Conservation (phyloP, 257 asterid species). For the Echium plantagineum region DNA sequence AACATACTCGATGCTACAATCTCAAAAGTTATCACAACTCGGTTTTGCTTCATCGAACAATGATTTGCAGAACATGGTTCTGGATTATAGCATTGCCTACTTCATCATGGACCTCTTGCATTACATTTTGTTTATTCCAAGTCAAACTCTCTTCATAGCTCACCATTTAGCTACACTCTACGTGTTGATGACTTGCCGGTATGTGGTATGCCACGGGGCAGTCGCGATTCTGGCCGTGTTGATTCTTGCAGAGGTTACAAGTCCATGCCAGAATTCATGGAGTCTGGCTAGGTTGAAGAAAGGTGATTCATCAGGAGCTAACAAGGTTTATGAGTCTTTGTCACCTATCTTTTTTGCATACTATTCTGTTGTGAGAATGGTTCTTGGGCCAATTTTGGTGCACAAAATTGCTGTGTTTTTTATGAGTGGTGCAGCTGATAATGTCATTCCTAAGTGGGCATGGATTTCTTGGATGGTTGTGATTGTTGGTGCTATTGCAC, state of each 20-base stretch:
- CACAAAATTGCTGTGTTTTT: slow-evolving; percentile 30
- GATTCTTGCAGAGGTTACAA: slow-evolving; percentile 59
- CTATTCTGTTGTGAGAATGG: slow-evolving; percentile 55
- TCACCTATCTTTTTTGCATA: slow-evolving; percentile 51
- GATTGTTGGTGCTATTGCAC: slow-evolving; percentile 37
- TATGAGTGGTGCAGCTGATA: slow-evolving; percentile 17
- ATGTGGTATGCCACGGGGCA: slow-evolving; percentile 43
- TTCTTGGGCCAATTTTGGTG: slow-evolving; percentile 48
- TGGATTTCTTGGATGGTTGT: slow-evolving; percentile 74
- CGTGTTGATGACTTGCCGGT: slow-evolving; percentile 53
- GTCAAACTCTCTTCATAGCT: slow-evolving; percentile 44
- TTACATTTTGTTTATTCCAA: slow-evolving; percentile 37
- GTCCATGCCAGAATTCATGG: slow-evolving; percentile 66
- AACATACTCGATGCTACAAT: slow-evolving; percentile 24
- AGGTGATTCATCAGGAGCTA: slow-evolving; percentile 34
- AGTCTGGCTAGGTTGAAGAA: slow-evolving; percentile 46
- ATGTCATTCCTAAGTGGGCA: slow-evolving; percentile 48
- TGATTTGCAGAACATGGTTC: slow-evolving; percentile 34
- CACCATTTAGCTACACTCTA: slow-evolving; percentile 80
- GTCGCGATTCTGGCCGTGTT: slow-evolving; percentile 43
- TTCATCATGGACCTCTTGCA: slow-evolving; percentile 56
- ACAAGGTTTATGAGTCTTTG: slow-evolving; percentile 27
- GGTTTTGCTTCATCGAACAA: slow-evolving; percentile 34
- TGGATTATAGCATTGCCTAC: slow-evolving; percentile 59
- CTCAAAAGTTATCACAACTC: slow-evolving; percentile 18